A percentile compares a stretch with the other conserved stretches of the same genome.
phyloP scores from a whole-genome alignment of 2,329 filamentous ascomycete genomes.

The Samsoniella hepiali region DNA sequence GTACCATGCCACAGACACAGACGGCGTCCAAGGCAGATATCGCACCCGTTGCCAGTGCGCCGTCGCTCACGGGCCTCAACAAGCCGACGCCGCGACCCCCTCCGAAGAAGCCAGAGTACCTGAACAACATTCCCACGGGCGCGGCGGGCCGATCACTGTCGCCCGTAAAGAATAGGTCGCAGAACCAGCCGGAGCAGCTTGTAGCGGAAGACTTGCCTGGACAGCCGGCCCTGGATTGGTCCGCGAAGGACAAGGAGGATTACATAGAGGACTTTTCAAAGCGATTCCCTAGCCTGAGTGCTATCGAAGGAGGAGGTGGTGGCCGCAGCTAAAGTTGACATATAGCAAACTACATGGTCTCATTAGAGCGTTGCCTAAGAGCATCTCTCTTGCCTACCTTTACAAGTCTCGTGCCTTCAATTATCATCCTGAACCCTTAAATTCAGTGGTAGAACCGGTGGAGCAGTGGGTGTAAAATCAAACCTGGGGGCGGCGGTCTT shows the following conservation, averaged over 20 bases:
- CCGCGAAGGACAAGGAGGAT: slow-evolving; percentile 58
- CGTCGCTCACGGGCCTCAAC: slow-evolving; percentile 24
- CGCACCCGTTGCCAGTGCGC: slow-evolving; percentile 24
- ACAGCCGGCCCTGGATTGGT: slow-evolving; percentile 53
- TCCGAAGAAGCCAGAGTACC: slow-evolving; percentile 59
- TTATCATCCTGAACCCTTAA: no score
- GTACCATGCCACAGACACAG: slow-evolving; percentile 26
- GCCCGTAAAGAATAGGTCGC: slow-evolving; percentile 40
- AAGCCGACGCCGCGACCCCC: slow-evolving; percentile 45
- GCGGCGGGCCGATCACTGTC: slow-evolving; percentile 36
- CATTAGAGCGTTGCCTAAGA: no score
- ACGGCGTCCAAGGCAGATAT: slow-evolving; percentile 3
- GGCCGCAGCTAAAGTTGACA: slow-evolving; percentile 2
- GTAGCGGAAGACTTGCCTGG: slow-evolving; percentile 46
- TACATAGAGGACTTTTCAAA: slow-evolving; percentile 72
- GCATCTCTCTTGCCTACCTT: no score
- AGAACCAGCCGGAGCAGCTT: slow-evolving; percentile 35
- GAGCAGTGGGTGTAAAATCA: no score
- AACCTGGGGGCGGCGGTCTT: no score
- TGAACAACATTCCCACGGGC: slow-evolving; percentile 53
- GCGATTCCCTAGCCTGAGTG: slow-evolving; percentile 78
- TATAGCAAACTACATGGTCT: not conserved
- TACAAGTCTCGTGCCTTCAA: no score
- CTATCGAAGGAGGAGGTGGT: slow-evolving; percentile 56
- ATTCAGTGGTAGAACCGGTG: no score